Base-by-base conservation (phyloP, 257 asterid species). In the Jaltomata sinuosa region DNA sequence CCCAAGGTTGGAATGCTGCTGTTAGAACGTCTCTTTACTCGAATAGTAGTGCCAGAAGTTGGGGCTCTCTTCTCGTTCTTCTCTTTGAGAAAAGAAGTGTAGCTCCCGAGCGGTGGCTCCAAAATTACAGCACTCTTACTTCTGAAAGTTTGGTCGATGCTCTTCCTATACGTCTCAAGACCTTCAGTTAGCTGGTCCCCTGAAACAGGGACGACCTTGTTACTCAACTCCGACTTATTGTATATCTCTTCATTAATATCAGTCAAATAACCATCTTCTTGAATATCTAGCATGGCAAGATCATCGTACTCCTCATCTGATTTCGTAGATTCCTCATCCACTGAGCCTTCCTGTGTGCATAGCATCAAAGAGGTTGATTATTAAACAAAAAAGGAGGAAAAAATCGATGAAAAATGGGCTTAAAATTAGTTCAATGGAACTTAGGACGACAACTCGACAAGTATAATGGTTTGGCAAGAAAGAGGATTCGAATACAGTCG, bases 241-340 rank as follows among this genome's bases (percentile, higher is more conserved):
- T 80, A 61, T 6, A 49, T 53, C 82, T 85, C 88, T 27, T 91
- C 91, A 15, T 93, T 94, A 19, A 89, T 88, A 72, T 92, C 98
- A 31, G 88, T 83, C 42, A 49, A 54, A 83, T 94, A 89, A n/a
- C 94, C 96, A 52, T 83, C 85, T 36, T 88, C 92, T 27, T 87
- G 89, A 81, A 76, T 45, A 79, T 93, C 97, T 85, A 88, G 90
- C 96, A 93, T 90, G 12, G 98, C 97, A 69, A 94, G 96, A 85
- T 92, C 98, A 47, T 94, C 97, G 36, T 94, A 93, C 85, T 94
- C 97, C 87, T 94, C 98, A 21, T 94, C 98, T 10, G 98, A 94
- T 86, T 92, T 91, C 4, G 93, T 90, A 42, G 90, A 94, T 85
- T 84, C 97, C 84, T 94, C 98, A 18, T 94, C 98, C 86, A 94